Evolutionary conservation across 139 green algal species (phyloP).

Genomic region (Chlorella vulgaris): DNA sequence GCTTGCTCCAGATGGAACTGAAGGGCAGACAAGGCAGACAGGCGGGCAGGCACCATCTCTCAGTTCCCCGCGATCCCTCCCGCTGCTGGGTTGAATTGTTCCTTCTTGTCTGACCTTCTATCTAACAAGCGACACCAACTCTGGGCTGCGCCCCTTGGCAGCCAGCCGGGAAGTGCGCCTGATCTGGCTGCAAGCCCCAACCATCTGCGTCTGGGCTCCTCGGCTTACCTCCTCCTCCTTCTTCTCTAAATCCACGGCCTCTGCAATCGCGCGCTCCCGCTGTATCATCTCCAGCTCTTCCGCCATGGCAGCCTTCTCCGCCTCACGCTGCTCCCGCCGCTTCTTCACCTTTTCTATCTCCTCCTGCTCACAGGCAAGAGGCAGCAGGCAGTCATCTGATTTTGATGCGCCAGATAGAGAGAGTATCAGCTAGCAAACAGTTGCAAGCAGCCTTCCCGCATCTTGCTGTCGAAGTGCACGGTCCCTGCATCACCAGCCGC

Average conservation of each 20-base stretch:
- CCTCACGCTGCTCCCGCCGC: constrained; percentile 82
- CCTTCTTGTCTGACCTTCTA: too few relatives aligned
- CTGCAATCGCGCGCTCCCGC: constrained; percentile 69
- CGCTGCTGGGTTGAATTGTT: too few relatives aligned
- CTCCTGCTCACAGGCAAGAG: constrained; percentile 28
- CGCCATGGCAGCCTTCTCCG: constrained; percentile 77
- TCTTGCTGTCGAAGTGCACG: too few relatives aligned
- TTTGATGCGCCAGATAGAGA: not conserved
- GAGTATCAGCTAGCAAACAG: too few relatives aligned
- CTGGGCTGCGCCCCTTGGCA: too few relatives aligned
- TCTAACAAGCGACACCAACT: too few relatives aligned
- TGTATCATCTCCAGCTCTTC: constrained; percentile 87
- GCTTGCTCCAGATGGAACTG: constrained; percentile 68
- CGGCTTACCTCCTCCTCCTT: constrained; percentile 74
- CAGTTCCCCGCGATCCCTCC: too few relatives aligned
- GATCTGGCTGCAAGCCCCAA: not conserved
- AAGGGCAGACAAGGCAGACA: not conserved
- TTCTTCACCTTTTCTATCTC: constrained; percentile 96
- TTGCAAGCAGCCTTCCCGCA: too few relatives aligned
- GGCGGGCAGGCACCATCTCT: not conserved
- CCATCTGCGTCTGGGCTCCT: not conserved
- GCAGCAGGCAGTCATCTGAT: not conserved
- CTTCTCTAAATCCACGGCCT: constrained; percentile 79
- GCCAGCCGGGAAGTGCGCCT: too few relatives aligned
- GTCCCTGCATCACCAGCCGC: too few relatives aligned